Evolutionary conservation across 192 early-diverging fungal species (phyloP), one percentile per base, ranked within the genome.

Genomic region (Coemansia brasiliensis): DNA sequence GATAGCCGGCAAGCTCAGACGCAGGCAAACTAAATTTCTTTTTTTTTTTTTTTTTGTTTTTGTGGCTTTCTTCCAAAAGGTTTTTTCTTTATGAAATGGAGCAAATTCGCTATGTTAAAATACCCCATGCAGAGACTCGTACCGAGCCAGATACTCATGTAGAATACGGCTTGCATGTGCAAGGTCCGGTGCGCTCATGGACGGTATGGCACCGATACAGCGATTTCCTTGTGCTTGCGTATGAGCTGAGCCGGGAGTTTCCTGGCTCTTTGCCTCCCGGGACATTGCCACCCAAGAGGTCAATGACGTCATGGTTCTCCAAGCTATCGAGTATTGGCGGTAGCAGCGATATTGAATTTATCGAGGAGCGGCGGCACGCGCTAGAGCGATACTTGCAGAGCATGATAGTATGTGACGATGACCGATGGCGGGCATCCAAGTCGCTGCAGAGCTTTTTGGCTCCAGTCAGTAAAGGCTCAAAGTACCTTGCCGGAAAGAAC

Each of bases 181-280:
- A 87, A 52, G 90, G 87, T 0, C 85, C 90, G 0, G 87, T 91
- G 21, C 83, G 89, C 11, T 85, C 89, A 10, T 96, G 94, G 94
- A 84, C 80, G 1, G 85, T 94, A n/a, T 92, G 88, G 87, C 91
- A 89, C 59, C 86, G 87, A 7, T 90, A 90, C 67, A 87, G 83
- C 41, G 93, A 94, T 57, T 96, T 96, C 69, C 83, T 86, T 37
- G 66, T 81, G 24, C 86, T 96, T 0, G 67, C 90, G 42, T 64
- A 62, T 17, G 85, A 85, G 40, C 83, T 91, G 10, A 27, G 67
- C 5, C 69, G 83, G 13, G 82, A 87, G 49, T 90, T 90, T 56
- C 90, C 90, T 0, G 83, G 83, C 48, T 59, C 82, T 5, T 65
- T 84, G 1, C 77, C 88, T 16, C 89, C 91, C 27, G 55, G 71